Evolutionary conservation across 2,329 filamentous ascomycete genomes (phyloP).

Genomic region (Colletotrichum sp.): DNA sequence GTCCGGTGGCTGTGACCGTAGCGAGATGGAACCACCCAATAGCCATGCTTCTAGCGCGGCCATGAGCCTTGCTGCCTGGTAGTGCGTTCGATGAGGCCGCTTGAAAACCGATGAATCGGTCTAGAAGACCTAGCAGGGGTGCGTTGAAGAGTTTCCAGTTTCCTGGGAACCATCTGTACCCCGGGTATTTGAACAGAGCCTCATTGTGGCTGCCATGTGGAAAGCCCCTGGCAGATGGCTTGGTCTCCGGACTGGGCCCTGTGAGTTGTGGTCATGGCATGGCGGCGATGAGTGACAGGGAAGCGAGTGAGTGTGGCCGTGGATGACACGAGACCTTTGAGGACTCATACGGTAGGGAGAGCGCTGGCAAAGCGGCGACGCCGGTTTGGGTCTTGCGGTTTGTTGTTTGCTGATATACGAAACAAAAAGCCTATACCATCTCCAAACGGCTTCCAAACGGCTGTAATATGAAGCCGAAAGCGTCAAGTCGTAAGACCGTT

Average conservation of each 20-base stretch:
- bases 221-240: neutral
- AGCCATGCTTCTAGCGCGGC: neutral
- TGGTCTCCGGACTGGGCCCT: neutral
- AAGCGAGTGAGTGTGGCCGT: neutral
- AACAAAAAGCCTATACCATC: neutral
- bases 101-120: neutral
- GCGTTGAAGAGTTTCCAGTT: neutral
- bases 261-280: neutral
- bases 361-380: neutral
- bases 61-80: slow-evolving; percentile 4
- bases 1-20: neutral
- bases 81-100: neutral
- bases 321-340: neutral
- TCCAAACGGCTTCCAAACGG: neutral
- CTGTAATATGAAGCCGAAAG: neutral
- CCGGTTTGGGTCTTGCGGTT: neutral
- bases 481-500: neutral
- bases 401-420: neutral
- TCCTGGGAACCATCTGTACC: neutral
- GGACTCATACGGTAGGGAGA: neutral
- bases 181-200: neutral
- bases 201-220: neutral
- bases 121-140: neutral
- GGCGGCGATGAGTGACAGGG: neutral
- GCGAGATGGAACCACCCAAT: neutral